Evolutionary conservation across 805 yeast genomes (phyloP).

Genomic region (Wickerhamiella spandovensis): DNA sequence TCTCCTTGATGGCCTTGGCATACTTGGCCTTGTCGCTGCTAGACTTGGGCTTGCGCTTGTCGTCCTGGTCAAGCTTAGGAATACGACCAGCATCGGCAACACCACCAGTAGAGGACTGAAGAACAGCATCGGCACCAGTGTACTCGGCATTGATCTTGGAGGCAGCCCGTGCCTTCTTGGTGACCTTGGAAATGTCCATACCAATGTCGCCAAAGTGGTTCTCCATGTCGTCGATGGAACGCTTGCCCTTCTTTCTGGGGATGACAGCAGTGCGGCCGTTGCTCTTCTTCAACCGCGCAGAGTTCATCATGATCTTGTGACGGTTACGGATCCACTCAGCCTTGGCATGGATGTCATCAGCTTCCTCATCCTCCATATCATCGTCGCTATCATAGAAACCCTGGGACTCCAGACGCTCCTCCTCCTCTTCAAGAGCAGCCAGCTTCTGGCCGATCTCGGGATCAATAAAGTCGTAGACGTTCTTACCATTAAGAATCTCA

Average conservation of each 20-base stretch:
- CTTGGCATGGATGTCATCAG: constrained; percentile 61
- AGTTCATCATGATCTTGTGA: constrained; percentile 85
- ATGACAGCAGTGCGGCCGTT: constrained; percentile 85
- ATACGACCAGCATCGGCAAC: constrained; percentile 27
- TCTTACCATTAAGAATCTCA: constrained; percentile 88
- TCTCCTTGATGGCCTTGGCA: constrained; percentile 74
- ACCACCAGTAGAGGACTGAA: constrained; percentile 35
- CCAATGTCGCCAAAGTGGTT: constrained; percentile 82
- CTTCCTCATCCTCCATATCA: constrained; percentile 37
- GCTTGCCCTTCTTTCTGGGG: constrained; percentile 60
- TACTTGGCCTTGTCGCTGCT: constrained; percentile 40
- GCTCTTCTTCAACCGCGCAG: constrained; percentile 74
- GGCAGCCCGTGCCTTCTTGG: constrained; percentile 34
- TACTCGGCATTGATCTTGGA: constrained; percentile 28
- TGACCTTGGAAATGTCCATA: constrained; percentile 62
- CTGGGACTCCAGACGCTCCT: constrained; percentile 80
- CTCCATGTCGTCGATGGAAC: constrained; percentile 65
- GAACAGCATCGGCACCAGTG: constrained; percentile 70
- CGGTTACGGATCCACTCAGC: constrained; percentile 93
- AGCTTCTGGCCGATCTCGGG: constrained; percentile 89
- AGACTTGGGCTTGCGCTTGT: constrained; percentile 36
- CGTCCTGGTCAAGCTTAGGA: constrained; percentile 62
- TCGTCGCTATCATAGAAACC: constrained; percentile 93
- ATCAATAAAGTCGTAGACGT: constrained; percentile 94
- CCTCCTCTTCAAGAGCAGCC: constrained; percentile 93